A percentile compares a stretch with the other conserved stretches of the same genome.
phyloP scores from a whole-genome alignment of 306 rosid genomes.

The Pyrus bretschneideri region DNA sequence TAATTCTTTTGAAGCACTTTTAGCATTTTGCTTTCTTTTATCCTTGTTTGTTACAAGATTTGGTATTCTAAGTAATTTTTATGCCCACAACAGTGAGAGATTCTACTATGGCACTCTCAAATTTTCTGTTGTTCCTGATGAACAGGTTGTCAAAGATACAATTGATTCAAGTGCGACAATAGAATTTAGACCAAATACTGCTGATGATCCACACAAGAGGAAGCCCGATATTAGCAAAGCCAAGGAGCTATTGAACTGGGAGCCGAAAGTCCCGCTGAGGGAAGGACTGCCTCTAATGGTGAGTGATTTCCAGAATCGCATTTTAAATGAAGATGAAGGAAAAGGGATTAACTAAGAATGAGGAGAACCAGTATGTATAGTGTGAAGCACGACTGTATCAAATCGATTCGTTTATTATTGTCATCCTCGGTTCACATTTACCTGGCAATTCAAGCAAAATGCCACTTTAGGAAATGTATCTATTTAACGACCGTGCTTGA shows the following conservation, averaged over 20 bases:
- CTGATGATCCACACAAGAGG: slow-evolving; percentile 98
- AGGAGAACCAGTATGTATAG: slow-evolving; percentile 32
- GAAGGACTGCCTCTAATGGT: slow-evolving; percentile 98
- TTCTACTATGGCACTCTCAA: slow-evolving; percentile 4
- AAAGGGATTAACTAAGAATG: slow-evolving; percentile 43
- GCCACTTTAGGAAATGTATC: slow-evolving; percentile 26
- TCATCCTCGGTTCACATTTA: slow-evolving; percentile 15
- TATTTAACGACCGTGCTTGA: slow-evolving; percentile 18
- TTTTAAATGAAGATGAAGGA: slow-evolving; percentile 93
- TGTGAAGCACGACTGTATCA: slow-evolving; percentile 27
- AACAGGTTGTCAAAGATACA: slow-evolving; percentile 88
- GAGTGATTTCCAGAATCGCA: slow-evolving; percentile 85
- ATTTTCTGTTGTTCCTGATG: slow-evolving; percentile 7
- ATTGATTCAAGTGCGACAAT: slow-evolving; percentile 90
- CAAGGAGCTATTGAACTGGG: slow-evolving; percentile 88
- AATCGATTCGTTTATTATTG: slow-evolving; percentile 19
- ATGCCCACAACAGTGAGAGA: neutral
- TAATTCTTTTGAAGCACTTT: neutral
- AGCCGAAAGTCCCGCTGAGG: slow-evolving; percentile 71
- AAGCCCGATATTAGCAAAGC: slow-evolving; percentile 97
- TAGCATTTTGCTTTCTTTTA: neutral
- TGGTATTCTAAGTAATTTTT: neutral
- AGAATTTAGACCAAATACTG: slow-evolving; percentile 82
- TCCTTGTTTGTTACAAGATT: neutral
- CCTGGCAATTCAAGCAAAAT: slow-evolving; percentile 26